Percentiles rank a stretch among this genome's conserved stretches.
phyloP scores from a whole-genome alignment of 176 grass and related monocot genomes.

The Pontederia crassipes region DNA sequence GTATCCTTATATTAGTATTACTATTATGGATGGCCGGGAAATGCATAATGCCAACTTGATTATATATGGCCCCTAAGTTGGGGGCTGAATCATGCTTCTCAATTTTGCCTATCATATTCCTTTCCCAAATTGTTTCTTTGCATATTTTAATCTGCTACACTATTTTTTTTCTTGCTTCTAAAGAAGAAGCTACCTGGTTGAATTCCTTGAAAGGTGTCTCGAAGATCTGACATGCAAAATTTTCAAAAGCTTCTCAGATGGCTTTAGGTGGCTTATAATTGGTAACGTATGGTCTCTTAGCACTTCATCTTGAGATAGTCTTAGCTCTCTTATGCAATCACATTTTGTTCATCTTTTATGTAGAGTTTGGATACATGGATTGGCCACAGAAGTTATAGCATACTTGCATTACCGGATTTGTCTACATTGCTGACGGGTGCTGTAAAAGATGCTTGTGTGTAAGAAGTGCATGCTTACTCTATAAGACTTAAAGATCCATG shows the following conservation, averaged over 20 bases:
- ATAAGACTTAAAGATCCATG: too few species aligned
- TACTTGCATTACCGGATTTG: not conserved
- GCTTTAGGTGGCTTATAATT: slow-evolving; percentile 43
- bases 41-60: too few species aligned
- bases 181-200: slow-evolving; percentile 20
- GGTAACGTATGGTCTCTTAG: slow-evolving; percentile 29
- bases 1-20: too few species aligned
- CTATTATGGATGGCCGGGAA: too few species aligned
- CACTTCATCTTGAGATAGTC: not conserved
- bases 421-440: not conserved
- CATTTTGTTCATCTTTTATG: not conserved
- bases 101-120: too few species aligned
- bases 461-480: too few species aligned
- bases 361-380: not conserved
- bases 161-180: slow-evolving; percentile 14
- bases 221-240: slow-evolving; percentile 35
- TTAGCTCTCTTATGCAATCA: slow-evolving; percentile 2
- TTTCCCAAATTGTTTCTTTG: too few species aligned
- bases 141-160: not conserved
- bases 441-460: not conserved
- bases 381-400: not conserved
- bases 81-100: too few species aligned
- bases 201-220: slow-evolving; percentile 31
- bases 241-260: slow-evolving; percentile 24
- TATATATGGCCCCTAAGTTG: too few species aligned